Percentiles rank a stretch among this genome's conserved stretches.
These are phyloP conservation scores for Primulina tabacum DNA, from an alignment of 257 asterid species.

Conservation along the genomic window DNA sequence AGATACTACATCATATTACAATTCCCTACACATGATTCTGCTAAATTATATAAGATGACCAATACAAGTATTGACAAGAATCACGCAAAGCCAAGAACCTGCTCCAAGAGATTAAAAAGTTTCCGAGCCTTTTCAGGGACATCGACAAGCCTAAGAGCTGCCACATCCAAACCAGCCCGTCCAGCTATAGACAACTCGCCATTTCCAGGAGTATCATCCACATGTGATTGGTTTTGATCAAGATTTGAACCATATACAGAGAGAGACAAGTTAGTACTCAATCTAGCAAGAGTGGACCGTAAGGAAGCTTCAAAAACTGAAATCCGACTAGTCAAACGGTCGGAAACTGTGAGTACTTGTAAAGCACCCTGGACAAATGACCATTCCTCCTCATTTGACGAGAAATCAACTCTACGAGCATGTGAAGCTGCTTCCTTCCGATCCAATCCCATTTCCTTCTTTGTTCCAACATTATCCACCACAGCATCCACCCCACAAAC, in stretches of 20 bases:
- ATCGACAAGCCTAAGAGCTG: conserved; percentile 79
- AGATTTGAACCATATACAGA: conserved; percentile 59
- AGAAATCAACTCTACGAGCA: conserved; percentile 63
- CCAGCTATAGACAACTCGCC: conserved; percentile 72
- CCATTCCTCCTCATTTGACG: conserved; percentile 94
- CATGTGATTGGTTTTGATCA: conserved; percentile 56
- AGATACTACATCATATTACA: background rate
- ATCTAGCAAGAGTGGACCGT: conserved; percentile 89
- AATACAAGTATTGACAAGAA: background rate
- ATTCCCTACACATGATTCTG: conserved; percentile 3
- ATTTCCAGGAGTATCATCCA: conserved; percentile 53
- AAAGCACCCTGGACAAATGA: conserved; percentile 96
- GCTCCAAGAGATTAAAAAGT: conserved; percentile 83
- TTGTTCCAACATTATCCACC: conserved; percentile 46
- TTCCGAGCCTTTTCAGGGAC: conserved; percentile 89
- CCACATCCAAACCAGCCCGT: conserved; percentile 85
- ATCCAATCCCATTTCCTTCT: conserved; percentile 75
- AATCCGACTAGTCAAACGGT: conserved; percentile 79
- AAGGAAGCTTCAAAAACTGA: conserved; percentile 96
- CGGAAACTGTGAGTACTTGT: conserved; percentile 93
- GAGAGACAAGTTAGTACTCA: conserved; percentile 76
- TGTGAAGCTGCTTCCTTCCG: conserved; percentile 64
- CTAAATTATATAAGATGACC: conserved; percentile 15
- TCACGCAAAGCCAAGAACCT: conserved; percentile 45
- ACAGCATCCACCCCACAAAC: conserved; percentile 78